Evolutionary conservation across 495 filamentous ascomycete species (phyloP), one percentile per base, ranked within the genome.

Genomic region (Peziza echinospora): DNA sequence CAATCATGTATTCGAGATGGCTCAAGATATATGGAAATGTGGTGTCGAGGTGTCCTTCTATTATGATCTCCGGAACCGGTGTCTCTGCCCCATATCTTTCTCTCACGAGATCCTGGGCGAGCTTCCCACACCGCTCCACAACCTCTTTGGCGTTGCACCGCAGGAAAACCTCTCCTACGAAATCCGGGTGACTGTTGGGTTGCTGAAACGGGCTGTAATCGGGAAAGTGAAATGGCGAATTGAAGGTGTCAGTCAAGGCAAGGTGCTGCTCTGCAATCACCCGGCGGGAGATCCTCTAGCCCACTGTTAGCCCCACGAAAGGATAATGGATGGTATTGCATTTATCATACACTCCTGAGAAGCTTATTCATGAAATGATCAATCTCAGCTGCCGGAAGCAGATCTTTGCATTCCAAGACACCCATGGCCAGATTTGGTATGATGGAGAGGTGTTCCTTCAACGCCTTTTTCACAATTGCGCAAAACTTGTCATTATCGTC

Each of bases 181-280:
- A 89, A 44, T 96, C 86, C 24, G 76, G 68, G 49, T 86, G 79
- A 46, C 68, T 57, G 34, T 77, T 70, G 21, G 70, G 70, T 39
- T 73, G 67, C 50, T 79, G 77, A 43, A 23, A 23, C 4, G 41
- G 3, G 41, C 30, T 37, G 2, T 83, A 78, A 45, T 82, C 72
- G 10, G 84, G 82, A 48, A 85, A 93, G 67, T 93, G 84, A 76
- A 82, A 91, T 10, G 81, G 81, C 0, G 80, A 80, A 59, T 92
- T 77, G 66, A 93, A 96, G 7, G 85, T 94, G 54, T 96, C 86
- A 11, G 85, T 93, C n/a, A 99, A 70, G 5, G 89, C 84, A 23
- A 99, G 72, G 55, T 99, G 89, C 53, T 96, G 89, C 63, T 99
- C 89, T 26, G 87, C 89, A 57, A 99, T 99, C 44, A 96, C 87